Base-by-base conservation (phyloP, 768 basidiomycete species). In the Russula sp. region DNA sequence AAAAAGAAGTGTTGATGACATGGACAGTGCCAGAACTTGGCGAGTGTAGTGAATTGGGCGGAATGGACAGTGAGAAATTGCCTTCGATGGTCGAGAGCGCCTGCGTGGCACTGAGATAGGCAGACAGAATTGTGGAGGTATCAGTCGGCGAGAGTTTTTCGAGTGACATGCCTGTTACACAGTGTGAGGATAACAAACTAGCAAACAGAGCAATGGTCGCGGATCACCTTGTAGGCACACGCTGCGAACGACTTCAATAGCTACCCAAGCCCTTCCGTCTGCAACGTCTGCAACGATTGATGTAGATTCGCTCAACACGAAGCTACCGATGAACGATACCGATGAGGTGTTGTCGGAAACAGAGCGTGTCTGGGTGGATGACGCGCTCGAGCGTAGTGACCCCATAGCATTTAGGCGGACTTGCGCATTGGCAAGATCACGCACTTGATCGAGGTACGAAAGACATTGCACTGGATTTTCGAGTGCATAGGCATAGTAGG, bases 401-500 rank as follows among this genome's bases (percentile, higher is more conserved):
- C 75, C 78, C 24, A 78, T 72, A 16, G 72, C 69, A 13, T 83
- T 83, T 26, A 84, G 78, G 65, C 84, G 83, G 57, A 76, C 78
- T 66, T 81, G 80, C n/a, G 81, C 75, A 67, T 85, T 81, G 14
- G 79, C 64, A 30, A 88, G 74, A 57, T 84, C 79, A 11, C 82
- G 80, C 7, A 89, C 81, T 68, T 80, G 78, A 24, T 73, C 71
- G 3, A 92, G 78, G 68, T 88, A 78, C 3, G 76, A 69, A 16
- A 95, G 75, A 63, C 90, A 92, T 61, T 84, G 82, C 2, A 78
- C 73, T 20, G 86, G 86, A 28, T 82, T 79, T 30, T 86, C 84
- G 8, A 92, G 74, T 0, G 92, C 90, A 73, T 90, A 92, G 4
- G 87, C 85, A 70, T 89, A 89, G 74, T 92, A 92, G 2, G 90